Base-by-base conservation (phyloP, 2,329 filamentous ascomycete species). In the Plenodomus biglobosus region DNA sequence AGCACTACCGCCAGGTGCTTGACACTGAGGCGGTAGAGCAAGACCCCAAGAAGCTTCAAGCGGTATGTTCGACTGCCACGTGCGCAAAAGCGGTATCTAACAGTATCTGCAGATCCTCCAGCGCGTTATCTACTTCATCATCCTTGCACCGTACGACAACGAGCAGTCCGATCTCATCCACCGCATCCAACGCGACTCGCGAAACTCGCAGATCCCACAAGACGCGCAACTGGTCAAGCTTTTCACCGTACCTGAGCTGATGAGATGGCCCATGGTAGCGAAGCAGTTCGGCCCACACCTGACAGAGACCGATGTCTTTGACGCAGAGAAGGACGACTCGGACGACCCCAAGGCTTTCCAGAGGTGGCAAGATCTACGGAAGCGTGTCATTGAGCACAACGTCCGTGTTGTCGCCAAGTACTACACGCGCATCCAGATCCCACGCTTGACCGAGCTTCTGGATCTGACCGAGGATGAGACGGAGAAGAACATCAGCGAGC, bases 341-440 rank as follows among this genome's bases (percentile, higher is more conserved):
- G 69, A 80, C 27, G 91, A 96, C 62, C 81, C 86, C 52, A 92
- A 96, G 75, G 87, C 91, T 21, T 78, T 88, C 73, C 84, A 87
- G 73, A 84, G 94, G 71, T 99, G 92, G 91, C 83, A 94, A 69
- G 94, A 96, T 70, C 79, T 99, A 56, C 89, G 94, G 66, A 97
- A 97, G 82, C 91, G 94, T 44, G 94, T 99, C 53, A 99, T 99
- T 65, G 94, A 99, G 78, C 94, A 99, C 78, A 99, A 99, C 61
- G 92, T 99, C 44, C 90, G 94, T 43, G 94, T 99, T 1, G 85
- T 99, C 32, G 94, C 94, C 64, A 96, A 96, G 76, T 99, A 99
- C 80, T 99, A 99, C 78, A 99, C 94, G 18, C 90, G 94, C 62
- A 95, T 99, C 69, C 87, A 90, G 72, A 94, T 96, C 82, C 85